A percentile compares a stretch with the other conserved stretches of the same genome.
phyloP scores from a whole-genome alignment of 768 basidiomycete genomes.

The Kwoniella botswanensis region DNA sequence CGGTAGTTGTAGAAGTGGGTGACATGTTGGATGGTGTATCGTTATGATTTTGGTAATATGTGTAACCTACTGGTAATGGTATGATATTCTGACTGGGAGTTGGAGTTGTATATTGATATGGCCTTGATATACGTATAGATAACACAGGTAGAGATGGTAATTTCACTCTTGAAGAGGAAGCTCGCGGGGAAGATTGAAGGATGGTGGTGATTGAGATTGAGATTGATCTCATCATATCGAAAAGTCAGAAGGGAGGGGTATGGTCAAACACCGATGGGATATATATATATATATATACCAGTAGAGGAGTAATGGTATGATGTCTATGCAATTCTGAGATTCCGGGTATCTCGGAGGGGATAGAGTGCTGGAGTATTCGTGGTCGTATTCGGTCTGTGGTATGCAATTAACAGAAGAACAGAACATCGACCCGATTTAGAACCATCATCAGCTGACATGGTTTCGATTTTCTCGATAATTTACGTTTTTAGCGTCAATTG shows the following conservation, averaged over 20 bases:
- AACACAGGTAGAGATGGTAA: neutral
- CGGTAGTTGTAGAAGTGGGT: slow-evolving; percentile 8
- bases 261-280: too few species aligned
- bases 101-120: neutral
- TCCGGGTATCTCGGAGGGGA: neutral
- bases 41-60: slow-evolving; percentile 37
- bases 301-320: neutral
- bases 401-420: too few species aligned
- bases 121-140: slow-evolving; percentile 3
- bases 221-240: neutral
- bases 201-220: neutral
- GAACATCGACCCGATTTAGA: too few species aligned
- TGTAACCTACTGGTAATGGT: slow-evolving; percentile 33
- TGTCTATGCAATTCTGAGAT: neutral
- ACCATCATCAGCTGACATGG: neutral
- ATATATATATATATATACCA: neutral
- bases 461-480: neutral
- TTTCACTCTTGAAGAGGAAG: slow-evolving; percentile 8
- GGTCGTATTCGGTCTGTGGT: too few species aligned
- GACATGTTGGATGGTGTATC: slow-evolving; percentile 24
- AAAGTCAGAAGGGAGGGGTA: neutral
- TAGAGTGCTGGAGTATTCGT: too few species aligned
- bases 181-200: neutral
- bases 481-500: neutral
- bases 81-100: neutral